Evolutionary conservation across 179 eudicot species (phyloP), one percentile per base, ranked within the genome.

Genomic region (Heliamphora pulchella): DNA sequence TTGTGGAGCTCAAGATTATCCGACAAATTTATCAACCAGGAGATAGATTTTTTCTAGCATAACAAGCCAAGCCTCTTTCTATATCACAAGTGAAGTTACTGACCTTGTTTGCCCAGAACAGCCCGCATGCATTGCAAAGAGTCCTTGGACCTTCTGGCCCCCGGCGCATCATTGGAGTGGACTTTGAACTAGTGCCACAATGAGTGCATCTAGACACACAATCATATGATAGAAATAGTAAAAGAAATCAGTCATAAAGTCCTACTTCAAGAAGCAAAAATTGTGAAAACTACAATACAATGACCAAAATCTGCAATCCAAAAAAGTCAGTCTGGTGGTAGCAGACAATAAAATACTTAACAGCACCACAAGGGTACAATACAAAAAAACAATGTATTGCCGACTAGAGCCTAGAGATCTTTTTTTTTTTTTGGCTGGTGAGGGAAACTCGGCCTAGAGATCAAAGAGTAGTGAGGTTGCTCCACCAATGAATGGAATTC

Each of bases 111-210:
- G 94, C 94, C 97, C 98, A 93, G 71, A 83, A 84, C 69, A 93
- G 89, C 50, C 98, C 98, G 74, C 97, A 93, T 61, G 97, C 97
- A 86, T 93, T 93, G 86, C 97, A 93, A 71, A 93, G 94, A 74
- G 93, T 93, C 84, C 92, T 89, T 44, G 92, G 97, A 61, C 98
- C 98, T 82, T 75, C 87, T 55, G 98, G 98, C 57, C 98, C 98
- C 64, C 92, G 87, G 64, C 98, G 92, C 98, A 93, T 93, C 94
- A 92, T 87, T 17, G 98, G 97, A 22, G 98, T 93, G 15, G 86
- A 82, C 71, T 80, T 87, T 51, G 94, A 87, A 80, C 88, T 87
- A 17, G 76, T 84, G 61, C 96, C 91, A 79, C 97, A 93, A 83
- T 93, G 93, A 70, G 80, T 81, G 83, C 94, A 91, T 61, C 90